Conservation (phyloP, 1,284 basidiomycete species). For the Rhodotorula sp. region DNA sequence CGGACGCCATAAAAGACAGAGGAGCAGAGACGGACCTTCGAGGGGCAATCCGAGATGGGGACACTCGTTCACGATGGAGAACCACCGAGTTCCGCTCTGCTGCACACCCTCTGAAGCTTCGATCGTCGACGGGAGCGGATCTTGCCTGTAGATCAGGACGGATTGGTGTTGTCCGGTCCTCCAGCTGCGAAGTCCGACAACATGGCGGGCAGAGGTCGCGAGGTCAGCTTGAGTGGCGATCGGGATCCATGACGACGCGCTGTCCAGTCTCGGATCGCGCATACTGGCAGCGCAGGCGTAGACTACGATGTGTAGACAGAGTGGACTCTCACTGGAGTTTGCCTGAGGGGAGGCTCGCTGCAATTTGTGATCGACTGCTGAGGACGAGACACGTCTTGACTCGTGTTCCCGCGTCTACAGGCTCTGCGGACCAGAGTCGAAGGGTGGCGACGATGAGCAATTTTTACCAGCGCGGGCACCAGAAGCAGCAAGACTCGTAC, state of each 20-base stretch:
- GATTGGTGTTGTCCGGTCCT: constrained; percentile 4
- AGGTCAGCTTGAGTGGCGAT: background rate
- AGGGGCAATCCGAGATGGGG: constrained; percentile 29
- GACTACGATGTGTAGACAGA: background rate
- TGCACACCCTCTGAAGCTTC: background rate
- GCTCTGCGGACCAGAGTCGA: background rate
- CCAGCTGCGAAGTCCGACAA: constrained; percentile 20
- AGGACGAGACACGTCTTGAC: background rate
- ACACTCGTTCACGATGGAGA: constrained; percentile 29
- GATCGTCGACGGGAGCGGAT: background rate
- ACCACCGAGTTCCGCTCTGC: background rate
- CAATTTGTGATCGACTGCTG: background rate
- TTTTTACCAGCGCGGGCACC: constrained; percentile 16
- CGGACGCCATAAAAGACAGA: too few species aligned
- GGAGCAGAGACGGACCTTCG: constrained; percentile 12
- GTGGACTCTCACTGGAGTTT: background rate
- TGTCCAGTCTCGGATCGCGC: background rate
- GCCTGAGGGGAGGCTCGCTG: background rate
- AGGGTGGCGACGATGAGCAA: background rate
- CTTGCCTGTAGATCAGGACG: constrained; percentile 23
- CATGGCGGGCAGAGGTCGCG: constrained; percentile 7
- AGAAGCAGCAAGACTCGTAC: constrained; percentile 21
- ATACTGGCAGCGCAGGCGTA: background rate
- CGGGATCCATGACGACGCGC: background rate
- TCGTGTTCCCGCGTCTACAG: background rate